Evolutionary conservation across 805 yeast species (phyloP), one percentile per base, ranked within the genome.

Genomic region (Gaillardinia entomophila): DNA sequence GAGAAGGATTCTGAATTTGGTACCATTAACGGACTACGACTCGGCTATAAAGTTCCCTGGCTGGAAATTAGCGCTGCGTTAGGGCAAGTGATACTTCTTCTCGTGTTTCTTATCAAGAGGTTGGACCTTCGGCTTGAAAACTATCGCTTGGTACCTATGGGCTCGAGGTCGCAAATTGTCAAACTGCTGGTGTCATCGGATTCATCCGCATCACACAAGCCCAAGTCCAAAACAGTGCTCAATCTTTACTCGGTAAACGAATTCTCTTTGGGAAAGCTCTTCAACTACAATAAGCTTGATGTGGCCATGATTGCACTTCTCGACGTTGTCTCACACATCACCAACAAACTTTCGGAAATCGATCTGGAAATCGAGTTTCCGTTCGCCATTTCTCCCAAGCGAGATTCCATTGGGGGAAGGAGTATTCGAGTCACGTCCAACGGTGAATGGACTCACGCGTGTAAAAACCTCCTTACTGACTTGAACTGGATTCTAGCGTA

Each of bases 31-130:
- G 90, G 89, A 0, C 66, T 86, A 16, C 60, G 96, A 35, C 53
- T 90, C n/a, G 97, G 97, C 0, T 56, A 62, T 33, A 73, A 69
- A 38, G 84, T 89, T 0, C 82, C 94, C 2, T 87, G 95, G 95
- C 76, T 85, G 34, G 97, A 89, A 46, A 80, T 87, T 27, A 89
- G 88, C 51, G 92, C 94, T 2, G 96, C 95, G 0, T 59, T 89
- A 46, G 97, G 97, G 0, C 96, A 89, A 43, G 61, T 89, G 2
- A 73, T 85, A 2, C 58, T 87, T 10, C 56, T 90, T 13, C 51
- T 89, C 19, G 69, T 80, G 1, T 84, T 90, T 1, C 68, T 88
- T 3, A 57, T 74, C 1, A 62, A 74, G 10, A 66, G 79, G 27
- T 62, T 87, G 19, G 66, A 73, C 6, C 53, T 86, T 16, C 66